phyloP scores from a whole-genome alignment of 192 early-diverging fungal species.

The Backusella tuberculispora region DNA sequence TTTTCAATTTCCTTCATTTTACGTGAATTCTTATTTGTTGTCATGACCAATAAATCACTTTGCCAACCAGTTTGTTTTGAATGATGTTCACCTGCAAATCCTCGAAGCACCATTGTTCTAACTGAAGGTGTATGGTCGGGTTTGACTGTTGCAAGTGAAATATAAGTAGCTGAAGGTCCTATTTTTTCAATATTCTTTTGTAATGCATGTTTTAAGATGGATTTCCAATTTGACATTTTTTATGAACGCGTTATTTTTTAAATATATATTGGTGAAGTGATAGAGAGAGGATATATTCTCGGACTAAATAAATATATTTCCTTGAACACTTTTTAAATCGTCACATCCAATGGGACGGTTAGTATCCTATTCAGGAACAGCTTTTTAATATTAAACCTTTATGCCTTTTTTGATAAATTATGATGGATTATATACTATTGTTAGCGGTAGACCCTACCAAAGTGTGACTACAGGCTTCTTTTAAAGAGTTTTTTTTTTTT shows the following conservation, averaged over 20 bases:
- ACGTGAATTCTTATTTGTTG: slow-evolving; percentile 33
- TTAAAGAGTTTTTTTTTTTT: too few relatives aligned
- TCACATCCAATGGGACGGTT: too few relatives aligned
- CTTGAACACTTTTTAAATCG: too few relatives aligned
- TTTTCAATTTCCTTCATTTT: slow-evolving; percentile 39
- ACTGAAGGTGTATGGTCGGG: slow-evolving; percentile 30
- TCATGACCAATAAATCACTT: slow-evolving; percentile 33
- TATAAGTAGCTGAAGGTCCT: slow-evolving; percentile 25
- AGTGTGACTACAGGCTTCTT: too few relatives aligned
- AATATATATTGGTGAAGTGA: too few relatives aligned
- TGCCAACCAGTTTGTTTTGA: slow-evolving; percentile 32
- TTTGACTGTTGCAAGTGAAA: slow-evolving; percentile 32
- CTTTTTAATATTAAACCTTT: too few relatives aligned
- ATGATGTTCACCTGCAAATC: slow-evolving; percentile 41
- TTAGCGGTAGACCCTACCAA: too few relatives aligned
- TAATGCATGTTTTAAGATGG: slow-evolving; percentile 18
- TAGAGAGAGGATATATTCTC: not conserved
- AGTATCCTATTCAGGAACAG: too few relatives aligned
- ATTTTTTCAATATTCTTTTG: slow-evolving; percentile 28
- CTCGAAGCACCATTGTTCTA: slow-evolving; percentile 44
- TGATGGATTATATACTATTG: too few relatives aligned
- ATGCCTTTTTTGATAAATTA: too few relatives aligned
- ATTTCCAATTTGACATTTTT: slow-evolving; percentile 30
- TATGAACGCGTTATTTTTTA: not conserved
- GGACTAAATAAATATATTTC: too few relatives aligned